Evolutionary conservation across 2,329 filamentous ascomycete genomes (phyloP), one percentile per base, ranked within the genome.

Genomic region (Botryotinia narcissicola): DNA sequence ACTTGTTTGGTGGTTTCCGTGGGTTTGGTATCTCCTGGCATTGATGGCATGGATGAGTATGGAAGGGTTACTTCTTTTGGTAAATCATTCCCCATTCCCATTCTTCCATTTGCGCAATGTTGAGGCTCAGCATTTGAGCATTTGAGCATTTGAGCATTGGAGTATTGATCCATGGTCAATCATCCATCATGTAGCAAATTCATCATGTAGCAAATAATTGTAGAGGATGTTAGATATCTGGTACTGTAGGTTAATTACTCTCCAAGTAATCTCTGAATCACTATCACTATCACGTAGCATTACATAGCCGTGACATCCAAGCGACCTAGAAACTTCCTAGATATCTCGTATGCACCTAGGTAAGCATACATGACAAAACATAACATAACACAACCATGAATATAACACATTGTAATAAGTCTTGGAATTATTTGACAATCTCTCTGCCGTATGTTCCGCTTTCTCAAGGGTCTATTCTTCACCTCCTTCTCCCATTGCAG

Each of bases 61-160:
- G 59, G 59, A 61, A n/a, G 63, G 32, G 14, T 20, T 20, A 10
- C 44, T 32, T 66, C 29, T 35, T 29, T 16, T n/a, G 22, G 44
- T 12, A 51, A 44, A n/a, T 51, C 44, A 66, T 37, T 37, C n/a
- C 40, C 29, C 37, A 37, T 37, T 48, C 20, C 32, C 42, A 37
- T 51, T 66, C 22, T 51, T 16, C 5, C 29, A 51, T 51, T 64
- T 64, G 32, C 32, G 44, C 32, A 66, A 61, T 25, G 35, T 35
- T 70, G 68, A 57, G 68, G 68, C 68, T 70, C 54, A 61, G 57
- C 57, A 25, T 40, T 46, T 14, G 37, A 70, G 63, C 42, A 48
- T 48, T 37, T 3, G 48, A 54, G 48, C 3, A 54, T 16, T n/a
- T 14, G 37, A 70, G 63, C 42, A 48, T 48, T 37, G 6, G 48